Conservation (phyloP, 805 yeast species). For the Saturnispora ahearnii region DNA sequence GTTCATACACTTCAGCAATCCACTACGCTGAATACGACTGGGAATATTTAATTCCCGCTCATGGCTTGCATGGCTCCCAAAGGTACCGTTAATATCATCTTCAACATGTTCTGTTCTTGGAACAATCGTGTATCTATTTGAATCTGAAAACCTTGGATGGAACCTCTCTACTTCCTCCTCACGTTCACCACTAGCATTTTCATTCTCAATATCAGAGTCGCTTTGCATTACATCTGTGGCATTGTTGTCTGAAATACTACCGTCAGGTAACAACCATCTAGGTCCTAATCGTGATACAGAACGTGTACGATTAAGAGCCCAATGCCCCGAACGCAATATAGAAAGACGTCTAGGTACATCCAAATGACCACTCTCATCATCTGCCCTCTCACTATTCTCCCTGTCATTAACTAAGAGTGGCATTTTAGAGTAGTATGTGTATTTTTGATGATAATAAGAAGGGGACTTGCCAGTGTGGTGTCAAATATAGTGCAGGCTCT, state of each 20-base stretch:
- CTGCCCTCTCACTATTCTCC: background rate
- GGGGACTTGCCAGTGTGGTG: background rate
- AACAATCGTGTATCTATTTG: conserved; percentile 1
- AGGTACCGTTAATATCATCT: background rate
- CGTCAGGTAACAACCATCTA: conserved; percentile 2
- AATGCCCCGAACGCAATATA: background rate
- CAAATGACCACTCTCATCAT: background rate
- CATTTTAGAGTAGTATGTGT: background rate
- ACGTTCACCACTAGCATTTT: background rate
- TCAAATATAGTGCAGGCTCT: background rate
- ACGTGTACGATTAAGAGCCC: background rate
- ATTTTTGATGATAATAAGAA: background rate
- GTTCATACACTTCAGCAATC: background rate
- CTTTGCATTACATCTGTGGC: background rate
- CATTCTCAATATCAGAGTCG: background rate
- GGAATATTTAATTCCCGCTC: conserved; percentile 3
- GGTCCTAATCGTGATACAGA: background rate
- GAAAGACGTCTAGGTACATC: background rate
- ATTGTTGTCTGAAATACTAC: background rate
- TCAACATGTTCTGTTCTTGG: background rate
- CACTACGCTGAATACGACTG: background rate
- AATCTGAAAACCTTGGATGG: conserved; percentile 2
- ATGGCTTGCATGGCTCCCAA: conserved; percentile 1
- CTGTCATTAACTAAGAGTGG: background rate
- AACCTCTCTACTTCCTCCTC: background rate